A percentile compares a stretch with the other conserved stretches of the same genome.
phyloP scores from a whole-genome alignment of 192 early-diverging fungal genomes.

The Lobosporangium transversale region DNA sequence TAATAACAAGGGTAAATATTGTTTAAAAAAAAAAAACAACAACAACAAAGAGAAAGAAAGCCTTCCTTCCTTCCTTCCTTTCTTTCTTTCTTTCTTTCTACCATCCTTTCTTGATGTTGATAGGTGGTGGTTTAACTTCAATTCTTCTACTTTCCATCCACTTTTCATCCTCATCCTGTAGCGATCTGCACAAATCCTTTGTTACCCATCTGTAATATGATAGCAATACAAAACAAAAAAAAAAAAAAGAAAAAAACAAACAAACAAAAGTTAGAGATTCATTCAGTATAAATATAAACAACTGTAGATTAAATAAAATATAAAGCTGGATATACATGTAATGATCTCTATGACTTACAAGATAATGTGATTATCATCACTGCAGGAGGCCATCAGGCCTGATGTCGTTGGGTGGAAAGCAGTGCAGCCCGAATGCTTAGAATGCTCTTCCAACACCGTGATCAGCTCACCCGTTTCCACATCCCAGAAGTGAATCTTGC shows the following conservation, averaged over 20 bases:
- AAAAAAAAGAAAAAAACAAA: not conserved
- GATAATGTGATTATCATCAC: slow-evolving; percentile 45
- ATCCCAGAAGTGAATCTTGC: slow-evolving; percentile 44
- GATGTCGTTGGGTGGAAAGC: slow-evolving; percentile 9
- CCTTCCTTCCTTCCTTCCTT: not conserved
- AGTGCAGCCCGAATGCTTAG: slow-evolving; percentile 27
- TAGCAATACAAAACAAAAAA: not conserved
- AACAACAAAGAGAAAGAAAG: too few relatives aligned
- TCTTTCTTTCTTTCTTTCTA: slow-evolving; percentile 46
- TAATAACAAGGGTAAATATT: not conserved
- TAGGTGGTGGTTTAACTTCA: not conserved
- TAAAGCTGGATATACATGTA: too few relatives aligned
- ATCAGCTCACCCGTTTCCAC: slow-evolving; percentile 39
- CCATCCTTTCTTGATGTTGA: slow-evolving; percentile 49
- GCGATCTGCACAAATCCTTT: slow-evolving; percentile 31
- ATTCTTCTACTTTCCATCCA: slow-evolving; percentile 27
- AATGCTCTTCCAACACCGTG: slow-evolving; percentile 30
- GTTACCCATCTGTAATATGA: slow-evolving; percentile 25
- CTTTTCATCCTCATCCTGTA: slow-evolving; percentile 47
- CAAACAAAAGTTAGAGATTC: not conserved
- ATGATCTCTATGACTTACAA: too few relatives aligned
- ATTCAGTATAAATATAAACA: not conserved
- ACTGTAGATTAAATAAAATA: not conserved
- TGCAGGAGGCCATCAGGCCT: slow-evolving; percentile 36
- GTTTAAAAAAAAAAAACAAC: too few relatives aligned